Percentiles rank a stretch among this genome's conserved stretches.
Conservation (phyloP, 441 rosid species). For the Croton setiger region DNA sequence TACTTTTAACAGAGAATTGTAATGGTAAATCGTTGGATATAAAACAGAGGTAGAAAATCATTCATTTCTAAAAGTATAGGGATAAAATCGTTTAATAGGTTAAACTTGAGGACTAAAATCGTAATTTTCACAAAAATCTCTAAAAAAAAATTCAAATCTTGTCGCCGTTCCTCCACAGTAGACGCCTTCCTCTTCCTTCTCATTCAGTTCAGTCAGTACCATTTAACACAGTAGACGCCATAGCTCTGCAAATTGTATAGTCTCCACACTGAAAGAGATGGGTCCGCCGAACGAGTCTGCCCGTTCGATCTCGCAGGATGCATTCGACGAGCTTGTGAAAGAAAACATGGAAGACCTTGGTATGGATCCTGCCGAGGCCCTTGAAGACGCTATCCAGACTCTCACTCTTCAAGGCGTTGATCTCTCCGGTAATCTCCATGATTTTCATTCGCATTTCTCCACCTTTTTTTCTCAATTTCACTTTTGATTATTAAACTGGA, state of each 20-base stretch:
- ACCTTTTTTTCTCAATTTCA: background rate
- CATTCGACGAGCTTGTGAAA: slow-evolving; percentile 78
- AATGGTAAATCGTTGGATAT: too few relatives aligned
- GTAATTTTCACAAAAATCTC: too few relatives aligned
- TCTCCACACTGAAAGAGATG: slow-evolving; percentile 12
- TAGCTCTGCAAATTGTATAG: background rate
- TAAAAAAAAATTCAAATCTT: too few relatives aligned
- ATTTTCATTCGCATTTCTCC: background rate
- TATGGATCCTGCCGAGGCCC: slow-evolving; percentile 90
- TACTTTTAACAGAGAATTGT: too few relatives aligned
- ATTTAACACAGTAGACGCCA: background rate
- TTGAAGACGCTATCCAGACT: slow-evolving; percentile 81
- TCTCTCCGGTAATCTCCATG: slow-evolving; percentile 58
- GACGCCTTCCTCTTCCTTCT: background rate
- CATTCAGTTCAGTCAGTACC: background rate
- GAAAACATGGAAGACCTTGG: slow-evolving; percentile 87
- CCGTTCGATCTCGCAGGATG: slow-evolving; percentile 79
- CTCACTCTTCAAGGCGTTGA: slow-evolving; percentile 92
- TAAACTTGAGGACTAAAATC: too few relatives aligned
- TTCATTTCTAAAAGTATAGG: too few relatives aligned
- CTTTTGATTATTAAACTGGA: background rate
- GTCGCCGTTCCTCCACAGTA: too few relatives aligned
- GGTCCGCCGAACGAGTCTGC: slow-evolving; percentile 34
- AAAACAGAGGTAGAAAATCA: too few relatives aligned
- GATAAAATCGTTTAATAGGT: too few relatives aligned